phyloP scores from a whole-genome alignment of 2,329 filamentous ascomycete species.

The Clonostachys chloroleuca region DNA sequence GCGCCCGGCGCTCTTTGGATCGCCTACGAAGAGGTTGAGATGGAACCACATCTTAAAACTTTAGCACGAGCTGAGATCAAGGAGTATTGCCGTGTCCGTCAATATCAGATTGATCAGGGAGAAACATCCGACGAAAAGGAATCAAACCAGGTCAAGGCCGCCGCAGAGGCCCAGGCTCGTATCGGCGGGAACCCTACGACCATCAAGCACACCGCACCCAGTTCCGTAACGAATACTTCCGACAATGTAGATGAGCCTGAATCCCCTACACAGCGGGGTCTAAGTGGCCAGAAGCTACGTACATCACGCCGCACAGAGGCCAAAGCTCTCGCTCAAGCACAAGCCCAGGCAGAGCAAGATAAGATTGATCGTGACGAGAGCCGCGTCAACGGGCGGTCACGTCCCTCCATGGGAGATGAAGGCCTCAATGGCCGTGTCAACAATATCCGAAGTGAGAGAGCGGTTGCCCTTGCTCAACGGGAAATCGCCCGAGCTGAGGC shows the following conservation, averaged over 20 bases:
- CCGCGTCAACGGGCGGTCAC: not conserved
- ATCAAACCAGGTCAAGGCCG: slow-evolving; percentile 47
- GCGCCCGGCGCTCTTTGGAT: slow-evolving; percentile 61
- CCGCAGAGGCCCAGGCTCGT: slow-evolving; percentile 42
- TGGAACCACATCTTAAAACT: slow-evolving; percentile 48
- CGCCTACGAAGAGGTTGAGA: slow-evolving; percentile 55
- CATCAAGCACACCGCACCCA: slow-evolving; percentile 11
- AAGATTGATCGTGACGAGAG: not conserved
- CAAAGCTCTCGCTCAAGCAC: slow-evolving; percentile 3
- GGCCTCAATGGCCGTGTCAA: not conserved
- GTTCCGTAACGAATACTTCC: not conserved
- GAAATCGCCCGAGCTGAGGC: slow-evolving; percentile 49
- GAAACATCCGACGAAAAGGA: slow-evolving; percentile 42
- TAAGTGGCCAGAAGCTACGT: slow-evolving; percentile 30
- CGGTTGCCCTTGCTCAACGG: slow-evolving; percentile 42
- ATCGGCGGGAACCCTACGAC: slow-evolving; percentile 12
- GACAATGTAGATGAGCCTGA: slow-evolving; percentile 7
- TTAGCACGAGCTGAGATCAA: slow-evolving; percentile 53
- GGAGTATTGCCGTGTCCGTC: slow-evolving; percentile 59
- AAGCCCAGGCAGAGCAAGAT: not conserved
- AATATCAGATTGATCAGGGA: slow-evolving; percentile 50
- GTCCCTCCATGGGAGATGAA: not conserved
- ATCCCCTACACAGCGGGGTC: slow-evolving; percentile 6
- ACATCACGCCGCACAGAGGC: slow-evolving; percentile 35
- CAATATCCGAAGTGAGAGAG: slow-evolving; percentile 7